phyloP scores from a whole-genome alignment of 768 basidiomycete species.

The Candolleomyces aberdarensis region DNA sequence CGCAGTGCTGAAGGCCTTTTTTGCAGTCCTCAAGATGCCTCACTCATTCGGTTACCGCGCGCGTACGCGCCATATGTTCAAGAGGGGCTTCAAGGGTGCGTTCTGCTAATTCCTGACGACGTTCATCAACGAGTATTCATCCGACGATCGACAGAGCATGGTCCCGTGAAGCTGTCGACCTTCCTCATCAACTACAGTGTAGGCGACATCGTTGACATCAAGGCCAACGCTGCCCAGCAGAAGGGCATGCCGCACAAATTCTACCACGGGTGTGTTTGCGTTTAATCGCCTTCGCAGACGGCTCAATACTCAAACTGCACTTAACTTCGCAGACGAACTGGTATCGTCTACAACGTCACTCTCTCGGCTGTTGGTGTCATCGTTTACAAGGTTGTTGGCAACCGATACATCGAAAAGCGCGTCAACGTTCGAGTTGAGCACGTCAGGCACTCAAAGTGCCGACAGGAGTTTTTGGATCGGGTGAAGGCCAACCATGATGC shows the following conservation, averaged over 20 bases:
- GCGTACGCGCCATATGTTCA: conserved; percentile 99
- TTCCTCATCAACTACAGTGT: conserved; percentile 91
- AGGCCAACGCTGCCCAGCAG: conserved; percentile 98
- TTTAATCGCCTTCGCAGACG: conserved; percentile 1
- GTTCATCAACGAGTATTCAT: conserved; percentile 10
- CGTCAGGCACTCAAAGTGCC: conserved; percentile 93
- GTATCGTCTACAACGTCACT: conserved; percentile 98
- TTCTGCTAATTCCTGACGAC: conserved; percentile 12
- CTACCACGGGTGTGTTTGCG: conserved; percentile 82
- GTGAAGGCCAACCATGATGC: conserved; percentile 89
- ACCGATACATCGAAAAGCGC: conserved; percentile 98
- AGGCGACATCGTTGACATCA: conserved; percentile 99
- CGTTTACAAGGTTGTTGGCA: conserved; percentile 97
- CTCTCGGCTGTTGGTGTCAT: conserved; percentile 94
- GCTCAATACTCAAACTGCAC: background rate
- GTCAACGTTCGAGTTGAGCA: conserved; percentile 98
- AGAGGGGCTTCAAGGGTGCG: conserved; percentile 95
- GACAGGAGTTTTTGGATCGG: conserved; percentile 95
- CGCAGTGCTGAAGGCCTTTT: background rate
- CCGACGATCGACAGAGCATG: conserved; percentile 60
- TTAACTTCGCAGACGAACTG: conserved; percentile 72
- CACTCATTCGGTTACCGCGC: conserved; percentile 99
- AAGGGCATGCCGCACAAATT: conserved; percentile 99
- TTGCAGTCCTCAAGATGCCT: conserved; percentile 82
- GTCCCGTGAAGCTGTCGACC: conserved; percentile 86